These are phyloP conservation scores for Phoma herbarum DNA, from an alignment of 2,329 filamentous ascomycete species.

Conservation along the genomic window DNA sequence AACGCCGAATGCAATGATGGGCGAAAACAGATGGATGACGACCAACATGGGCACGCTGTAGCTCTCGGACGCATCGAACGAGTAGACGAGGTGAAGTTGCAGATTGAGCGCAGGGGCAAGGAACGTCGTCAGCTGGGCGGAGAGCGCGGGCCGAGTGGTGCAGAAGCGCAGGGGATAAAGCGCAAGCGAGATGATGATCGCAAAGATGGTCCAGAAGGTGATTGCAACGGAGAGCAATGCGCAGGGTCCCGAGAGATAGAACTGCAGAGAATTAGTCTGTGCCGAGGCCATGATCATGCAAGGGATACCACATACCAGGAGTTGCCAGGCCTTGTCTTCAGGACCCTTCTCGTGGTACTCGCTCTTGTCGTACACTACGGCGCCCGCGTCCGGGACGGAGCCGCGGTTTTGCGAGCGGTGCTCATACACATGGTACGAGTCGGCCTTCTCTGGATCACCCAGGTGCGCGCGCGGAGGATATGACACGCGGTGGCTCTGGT, in stretches of 20 bases:
- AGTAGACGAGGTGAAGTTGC: constrained; percentile 60
- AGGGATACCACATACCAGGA: constrained; percentile 47
- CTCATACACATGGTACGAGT: constrained; percentile 27
- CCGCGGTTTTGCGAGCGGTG: constrained; percentile 31
- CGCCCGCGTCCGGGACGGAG: constrained; percentile 33
- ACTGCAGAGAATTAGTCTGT: constrained; percentile 42
- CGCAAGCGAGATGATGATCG: constrained; percentile 58
- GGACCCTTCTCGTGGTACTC: constrained; percentile 51
- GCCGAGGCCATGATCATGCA: neutral
- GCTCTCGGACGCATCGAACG: constrained; percentile 49
- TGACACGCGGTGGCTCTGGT: constrained; percentile 18
- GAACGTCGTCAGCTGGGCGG: constrained; percentile 60
- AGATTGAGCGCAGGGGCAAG: constrained; percentile 64
- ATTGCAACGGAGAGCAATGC: constrained; percentile 64
- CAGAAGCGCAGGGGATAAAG: constrained; percentile 65
- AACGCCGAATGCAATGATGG: constrained; percentile 64
- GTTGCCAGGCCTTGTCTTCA: constrained; percentile 55
- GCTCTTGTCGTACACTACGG: constrained; percentile 45
- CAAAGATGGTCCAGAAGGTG: constrained; percentile 61
- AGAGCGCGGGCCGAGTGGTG: constrained; percentile 58
- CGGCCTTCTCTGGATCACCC: constrained; percentile 47
- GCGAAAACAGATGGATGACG: constrained; percentile 63
- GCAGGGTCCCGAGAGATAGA: constrained; percentile 64
- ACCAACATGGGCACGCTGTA: constrained; percentile 57
- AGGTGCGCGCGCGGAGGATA: constrained; percentile 41